These are phyloP conservation scores for Penicillium sp. DNA, from an alignment of 2,329 filamentous ascomycete species.

Conservation along the genomic window DNA sequence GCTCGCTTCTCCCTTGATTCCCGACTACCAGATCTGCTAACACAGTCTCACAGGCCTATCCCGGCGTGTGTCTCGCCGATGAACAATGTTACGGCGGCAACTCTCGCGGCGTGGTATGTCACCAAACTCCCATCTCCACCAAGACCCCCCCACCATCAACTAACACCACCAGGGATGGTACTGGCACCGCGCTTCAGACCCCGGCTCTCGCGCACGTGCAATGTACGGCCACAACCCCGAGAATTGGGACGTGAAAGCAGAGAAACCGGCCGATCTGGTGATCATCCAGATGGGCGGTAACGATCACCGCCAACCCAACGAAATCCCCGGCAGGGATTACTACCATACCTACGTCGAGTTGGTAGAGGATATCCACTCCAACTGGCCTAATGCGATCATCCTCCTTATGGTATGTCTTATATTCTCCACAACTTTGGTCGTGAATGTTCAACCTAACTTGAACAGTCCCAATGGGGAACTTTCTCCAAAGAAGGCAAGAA, in stretches of 20 bases:
- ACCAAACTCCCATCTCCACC: neutral
- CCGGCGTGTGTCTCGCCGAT: conserved; percentile 57
- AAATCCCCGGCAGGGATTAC: conserved; percentile 40
- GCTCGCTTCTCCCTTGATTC: neutral
- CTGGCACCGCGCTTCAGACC: conserved; percentile 58
- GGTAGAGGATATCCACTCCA: conserved; percentile 40
- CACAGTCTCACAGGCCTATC: conserved; percentile 40
- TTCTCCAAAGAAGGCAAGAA: conserved; percentile 53
- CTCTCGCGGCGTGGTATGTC: conserved; percentile 43
- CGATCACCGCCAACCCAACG: conserved; percentile 44
- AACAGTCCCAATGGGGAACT: conserved; percentile 53
- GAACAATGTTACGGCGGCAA: conserved; percentile 57
- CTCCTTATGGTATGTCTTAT: conserved; percentile 35
- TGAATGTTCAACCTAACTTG: conserved; percentile 1
- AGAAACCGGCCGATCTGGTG: conserved; percentile 39
- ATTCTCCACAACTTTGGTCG: neutral
- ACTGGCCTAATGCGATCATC: conserved; percentile 44
- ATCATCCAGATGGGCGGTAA: conserved; percentile 50
- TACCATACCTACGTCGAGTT: conserved; percentile 42
- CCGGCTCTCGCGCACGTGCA: conserved; percentile 45
- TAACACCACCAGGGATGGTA: conserved; percentile 45
- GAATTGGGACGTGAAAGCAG: conserved; percentile 24
- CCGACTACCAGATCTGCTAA: neutral
- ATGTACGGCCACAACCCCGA: conserved; percentile 42
- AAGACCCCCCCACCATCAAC: neutral